These are phyloP conservation scores for Artemisia tridentata DNA, from an alignment of 129 eudicot genomes.

Conservation along the genomic window DNA sequence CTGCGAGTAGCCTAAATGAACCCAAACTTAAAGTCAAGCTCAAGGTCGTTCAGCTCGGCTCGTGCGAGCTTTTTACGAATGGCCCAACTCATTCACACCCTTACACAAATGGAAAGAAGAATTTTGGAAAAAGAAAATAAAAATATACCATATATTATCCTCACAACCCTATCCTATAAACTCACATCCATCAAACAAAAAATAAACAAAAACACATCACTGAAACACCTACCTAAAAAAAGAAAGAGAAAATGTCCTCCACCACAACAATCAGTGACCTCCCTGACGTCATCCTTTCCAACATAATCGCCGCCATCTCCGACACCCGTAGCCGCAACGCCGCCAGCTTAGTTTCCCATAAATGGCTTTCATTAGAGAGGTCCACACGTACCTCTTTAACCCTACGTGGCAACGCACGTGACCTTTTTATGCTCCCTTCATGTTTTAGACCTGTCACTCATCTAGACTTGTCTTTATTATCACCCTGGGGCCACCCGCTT, in stretches of 20 bases:
- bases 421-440: constrained; percentile 60
- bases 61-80: too few species aligned
- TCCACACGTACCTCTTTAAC: constrained; percentile 64
- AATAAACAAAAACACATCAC: background rate
- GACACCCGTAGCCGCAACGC: constrained; percentile 76
- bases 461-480: constrained; percentile 83
- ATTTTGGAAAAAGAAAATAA: too few species aligned
- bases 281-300: constrained; percentile 77
- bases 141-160: too few species aligned
- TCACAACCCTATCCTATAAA: constrained; percentile 5
- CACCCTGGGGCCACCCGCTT: constrained; percentile 87
- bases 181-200: background rate
- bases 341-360: constrained; percentile 64
- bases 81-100: too few species aligned
- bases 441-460: constrained; percentile 57
- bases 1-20: too few species aligned
- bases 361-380: constrained; percentile 74
- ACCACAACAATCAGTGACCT: constrained; percentile 61
- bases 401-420: constrained; percentile 90
- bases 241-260: background rate
- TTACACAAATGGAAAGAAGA: too few species aligned
- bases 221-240: constrained; percentile 6
- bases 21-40: too few species aligned
- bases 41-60: too few species aligned
- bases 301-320: constrained; percentile 61